These are phyloP conservation scores for Melampsora americana DNA, from an alignment of 1,284 basidiomycete species.

Conservation along the genomic window DNA sequence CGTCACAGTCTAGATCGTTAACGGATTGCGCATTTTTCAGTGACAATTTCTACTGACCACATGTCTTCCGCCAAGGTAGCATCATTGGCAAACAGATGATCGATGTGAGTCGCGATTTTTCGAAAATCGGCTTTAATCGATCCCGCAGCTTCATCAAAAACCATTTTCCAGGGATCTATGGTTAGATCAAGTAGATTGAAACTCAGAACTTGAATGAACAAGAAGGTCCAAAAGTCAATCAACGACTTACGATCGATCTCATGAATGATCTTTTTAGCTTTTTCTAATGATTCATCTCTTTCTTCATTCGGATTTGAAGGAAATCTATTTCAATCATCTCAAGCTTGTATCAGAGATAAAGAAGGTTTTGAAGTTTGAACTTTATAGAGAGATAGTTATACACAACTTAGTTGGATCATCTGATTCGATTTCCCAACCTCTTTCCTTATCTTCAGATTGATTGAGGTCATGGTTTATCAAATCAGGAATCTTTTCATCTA, in stretches of 20 bases:
- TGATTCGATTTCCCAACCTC: constrained; percentile 2
- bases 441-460: neutral
- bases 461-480: too few relatives aligned
- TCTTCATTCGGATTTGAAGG: neutral
- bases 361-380: neutral
- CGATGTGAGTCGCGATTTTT: constrained; percentile 3
- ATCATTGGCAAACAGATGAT: neutral
- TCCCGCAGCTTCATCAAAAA: neutral
- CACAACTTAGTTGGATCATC: neutral
- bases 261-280: neutral
- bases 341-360: neutral
- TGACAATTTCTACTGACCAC: neutral
- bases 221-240: neutral
- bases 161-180: constrained; percentile 8
- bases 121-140: neutral
- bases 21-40: neutral
- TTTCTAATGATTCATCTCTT: neutral
- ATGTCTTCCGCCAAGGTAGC: neutral
- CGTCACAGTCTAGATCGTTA: neutral
- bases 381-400: neutral
- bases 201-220: constrained; percentile 5
- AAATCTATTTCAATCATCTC: neutral
- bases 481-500: too few relatives aligned
- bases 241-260: neutral
- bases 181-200: neutral